Base-by-base conservation (phyloP, 2,329 filamentous ascomycete species). In the Metarhizium sp. region DNA sequence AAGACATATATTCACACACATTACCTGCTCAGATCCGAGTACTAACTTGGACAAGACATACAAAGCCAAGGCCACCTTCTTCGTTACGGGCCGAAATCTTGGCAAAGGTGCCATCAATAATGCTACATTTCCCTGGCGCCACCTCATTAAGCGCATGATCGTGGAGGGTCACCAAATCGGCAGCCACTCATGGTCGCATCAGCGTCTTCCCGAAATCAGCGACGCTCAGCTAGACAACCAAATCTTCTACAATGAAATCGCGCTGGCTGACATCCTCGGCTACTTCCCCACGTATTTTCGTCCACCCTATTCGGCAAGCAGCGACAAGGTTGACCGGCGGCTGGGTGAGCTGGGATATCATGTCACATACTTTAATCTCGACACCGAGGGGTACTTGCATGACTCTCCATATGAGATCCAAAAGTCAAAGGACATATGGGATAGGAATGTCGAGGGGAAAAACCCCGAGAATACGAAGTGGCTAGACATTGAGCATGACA, bases 301-400 rank as follows among this genome's bases (percentile, higher is more conserved):
- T 1, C 71, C 75, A 0, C 75, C 75, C 0, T 77, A 75, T 66
- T 75, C 74, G n/a, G 73, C 72, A 36, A 76, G 73, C 63, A 73
- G 72, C 51, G 56, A 56, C 4, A 66, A 60, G 0, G 74, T 71
- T 6, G 71, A 75, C 50, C 67, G 61, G 20, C 67, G 71, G 66
- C 62, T 77, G 46, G 67, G 61, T 14, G 66, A 68, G 30, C 60
- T 83, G 6, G 78, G 77, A n/a, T 84, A 84, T 66, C 78, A 83
- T 62, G 63, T 83, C 62, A 74, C 75, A 32, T 82, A 82, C 68
- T 83, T 82, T 61, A 78, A 82, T 63, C 69, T 85, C 48, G 81
- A 85, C 62, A 85, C 81, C 3, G 75, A 81, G 55, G 81, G 83
- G 55, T 84, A 82, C 63, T 69, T 81, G 54, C 76, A 83, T 61